A percentile compares a stretch with the other conserved stretches of the same genome.
These are phyloP conservation scores for Rhodotorula sp. DNA, from an alignment of 1,284 basidiomycete species.

Conservation along the genomic window DNA sequence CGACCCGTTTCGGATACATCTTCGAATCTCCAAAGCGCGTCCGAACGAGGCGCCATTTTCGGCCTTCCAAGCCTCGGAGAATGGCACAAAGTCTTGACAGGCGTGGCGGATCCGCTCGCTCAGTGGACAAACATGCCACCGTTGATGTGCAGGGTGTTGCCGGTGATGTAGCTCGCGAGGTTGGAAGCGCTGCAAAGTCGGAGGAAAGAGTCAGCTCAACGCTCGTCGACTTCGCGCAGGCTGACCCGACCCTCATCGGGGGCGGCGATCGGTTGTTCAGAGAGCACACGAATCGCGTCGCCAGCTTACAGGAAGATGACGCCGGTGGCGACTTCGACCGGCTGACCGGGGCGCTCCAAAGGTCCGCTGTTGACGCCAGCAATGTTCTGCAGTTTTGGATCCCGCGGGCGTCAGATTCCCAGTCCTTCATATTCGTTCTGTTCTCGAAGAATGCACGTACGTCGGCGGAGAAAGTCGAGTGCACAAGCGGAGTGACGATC, in stretches of 20 bases:
- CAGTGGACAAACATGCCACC: slow-evolving; percentile 43
- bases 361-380: slow-evolving; percentile 40
- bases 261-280: background rate
- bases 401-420: background rate
- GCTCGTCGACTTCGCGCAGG: background rate
- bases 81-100: background rate
- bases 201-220: background rate
- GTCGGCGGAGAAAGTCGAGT: slow-evolving; percentile 29
- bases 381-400: slow-evolving; percentile 12
- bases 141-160: slow-evolving; percentile 50
- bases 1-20: too few species aligned
- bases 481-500: slow-evolving; percentile 57
- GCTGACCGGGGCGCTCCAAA: slow-evolving; percentile 58
- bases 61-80: background rate
- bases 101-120: background rate
- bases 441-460: background rate
- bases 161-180: slow-evolving; percentile 58
- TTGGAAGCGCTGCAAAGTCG: slow-evolving; percentile 48
- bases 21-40: too few species aligned
- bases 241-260: too few species aligned
- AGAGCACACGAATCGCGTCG: background rate
- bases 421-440: background rate
- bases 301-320: slow-evolving; percentile 55
- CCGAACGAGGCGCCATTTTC: too few species aligned
- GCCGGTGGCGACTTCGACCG: slow-evolving; percentile 59